These are phyloP conservation scores for Bolboschoenus planiculmis DNA, from an alignment of 176 grass and related monocot species.

Conservation along the genomic window DNA sequence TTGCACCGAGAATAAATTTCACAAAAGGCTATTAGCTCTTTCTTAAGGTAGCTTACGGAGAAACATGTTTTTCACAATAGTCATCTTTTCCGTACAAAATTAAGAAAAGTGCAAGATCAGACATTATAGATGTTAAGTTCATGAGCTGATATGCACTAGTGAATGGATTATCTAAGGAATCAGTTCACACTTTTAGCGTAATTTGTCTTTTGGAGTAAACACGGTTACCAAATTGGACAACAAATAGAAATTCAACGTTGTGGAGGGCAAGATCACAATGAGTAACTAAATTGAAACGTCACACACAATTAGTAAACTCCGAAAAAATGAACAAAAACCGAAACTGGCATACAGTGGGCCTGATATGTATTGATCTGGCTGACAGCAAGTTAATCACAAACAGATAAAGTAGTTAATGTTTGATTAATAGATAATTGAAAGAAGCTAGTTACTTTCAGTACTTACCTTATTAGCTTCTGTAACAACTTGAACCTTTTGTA, in stretches of 20 bases:
- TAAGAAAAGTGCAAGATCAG: background rate
- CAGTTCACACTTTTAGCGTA: background rate
- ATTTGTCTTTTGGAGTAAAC: background rate
- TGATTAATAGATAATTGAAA: background rate
- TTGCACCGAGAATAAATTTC: background rate
- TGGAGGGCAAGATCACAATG: background rate
- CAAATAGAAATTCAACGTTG: background rate
- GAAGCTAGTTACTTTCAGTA: background rate
- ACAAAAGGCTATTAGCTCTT: background rate
- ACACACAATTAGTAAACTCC: background rate
- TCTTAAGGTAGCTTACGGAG: background rate
- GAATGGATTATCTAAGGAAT: background rate
- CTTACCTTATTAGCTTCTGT: slow-evolving; percentile 86
- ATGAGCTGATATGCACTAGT: background rate
- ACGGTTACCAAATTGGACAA: background rate
- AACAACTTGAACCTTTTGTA: slow-evolving; percentile 84
- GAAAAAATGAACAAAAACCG: background rate
- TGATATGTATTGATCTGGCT: background rate
- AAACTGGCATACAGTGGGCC: background rate
- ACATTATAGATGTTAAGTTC: background rate
- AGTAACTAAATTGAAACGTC: background rate
- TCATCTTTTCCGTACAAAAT: background rate
- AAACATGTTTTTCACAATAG: background rate
- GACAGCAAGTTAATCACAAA: background rate
- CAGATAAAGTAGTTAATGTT: background rate